A percentile compares a stretch with the other conserved stretches of the same genome.
Conservation (phyloP, 2,329 filamentous ascomycete species). For the Talaromyces sp. region DNA sequence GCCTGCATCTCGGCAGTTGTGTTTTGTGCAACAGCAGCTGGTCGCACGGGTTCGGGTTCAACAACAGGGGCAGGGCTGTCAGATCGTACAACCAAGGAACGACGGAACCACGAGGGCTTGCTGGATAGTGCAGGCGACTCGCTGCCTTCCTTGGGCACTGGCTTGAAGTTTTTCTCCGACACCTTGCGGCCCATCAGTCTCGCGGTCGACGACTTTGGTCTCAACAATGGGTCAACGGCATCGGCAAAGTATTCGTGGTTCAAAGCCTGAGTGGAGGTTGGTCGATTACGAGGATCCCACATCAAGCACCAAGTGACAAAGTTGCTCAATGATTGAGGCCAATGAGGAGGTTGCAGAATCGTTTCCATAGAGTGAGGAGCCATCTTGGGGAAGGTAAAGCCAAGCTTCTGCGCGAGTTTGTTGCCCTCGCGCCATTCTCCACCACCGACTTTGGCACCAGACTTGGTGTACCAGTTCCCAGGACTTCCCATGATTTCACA, state of each 20-base stretch:
- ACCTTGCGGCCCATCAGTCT: constrained; percentile 83
- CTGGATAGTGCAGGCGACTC: constrained; percentile 58
- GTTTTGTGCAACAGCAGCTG: constrained; percentile 38
- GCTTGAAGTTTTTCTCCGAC: constrained; percentile 67
- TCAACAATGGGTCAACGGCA: constrained; percentile 74
- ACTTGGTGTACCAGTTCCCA: constrained; percentile 95
- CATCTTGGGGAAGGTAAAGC: constrained; percentile 99
- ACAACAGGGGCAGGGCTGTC: constrained; percentile 60
- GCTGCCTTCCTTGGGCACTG: constrained; percentile 53
- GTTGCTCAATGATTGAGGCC: constrained; percentile 78
- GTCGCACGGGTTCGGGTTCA: constrained; percentile 34
- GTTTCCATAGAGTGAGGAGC: constrained; percentile 94
- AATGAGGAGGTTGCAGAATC: constrained; percentile 82
- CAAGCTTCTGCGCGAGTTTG: constrained; percentile 85
- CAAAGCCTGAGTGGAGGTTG: constrained; percentile 88
- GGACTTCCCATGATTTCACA: constrained; percentile 99
- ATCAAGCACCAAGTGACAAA: constrained; percentile 98
- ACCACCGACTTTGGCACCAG: constrained; percentile 77
- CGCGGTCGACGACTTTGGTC: constrained; percentile 85
- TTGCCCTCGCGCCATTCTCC: constrained; percentile 97
- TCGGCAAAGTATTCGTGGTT: constrained; percentile 92
- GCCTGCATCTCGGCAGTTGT: constrained; percentile 37
- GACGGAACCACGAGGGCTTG: constrained; percentile 95
- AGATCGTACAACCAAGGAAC: constrained; percentile 79
- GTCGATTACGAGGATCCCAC: constrained; percentile 93